phyloP scores from a whole-genome alignment of 2,329 filamentous ascomycete species.

The Monosporascus sp. region DNA sequence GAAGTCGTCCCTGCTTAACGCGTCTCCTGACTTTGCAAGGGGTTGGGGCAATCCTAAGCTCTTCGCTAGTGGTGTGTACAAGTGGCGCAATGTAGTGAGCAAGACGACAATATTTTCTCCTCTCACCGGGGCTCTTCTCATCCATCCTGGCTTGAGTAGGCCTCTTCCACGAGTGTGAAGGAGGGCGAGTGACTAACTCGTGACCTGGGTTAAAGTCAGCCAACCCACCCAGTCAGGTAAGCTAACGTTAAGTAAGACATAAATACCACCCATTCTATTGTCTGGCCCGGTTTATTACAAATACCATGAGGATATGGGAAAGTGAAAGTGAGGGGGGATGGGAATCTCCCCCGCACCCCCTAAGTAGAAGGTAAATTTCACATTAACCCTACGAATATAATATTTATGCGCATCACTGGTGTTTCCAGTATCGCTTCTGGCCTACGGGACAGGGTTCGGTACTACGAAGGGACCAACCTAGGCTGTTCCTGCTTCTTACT shows the following conservation, averaged over 20 bases:
- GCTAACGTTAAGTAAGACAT: not conserved
- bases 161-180: not conserved
- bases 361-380: not conserved
- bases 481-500: no score
- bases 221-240: not conserved
- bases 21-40: not conserved
- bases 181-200: not conserved
- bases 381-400: no score
- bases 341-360: not conserved
- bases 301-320: not conserved
- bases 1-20: not conserved
- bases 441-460: no score
- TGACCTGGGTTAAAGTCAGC: not conserved
- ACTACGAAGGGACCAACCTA: no score
- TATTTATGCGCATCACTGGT: no score
- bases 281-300: not conserved
- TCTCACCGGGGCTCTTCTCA: not conserved
- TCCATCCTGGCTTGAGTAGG: not conserved
- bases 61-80: not conserved
- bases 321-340: not conserved
- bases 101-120: not conserved
- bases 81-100: conserved; percentile 6
- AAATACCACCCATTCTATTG: not conserved
- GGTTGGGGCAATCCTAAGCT: not conserved
- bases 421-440: no score